Conservation (phyloP, 345 rosid species). For the Pseudoturritis turrita region DNA sequence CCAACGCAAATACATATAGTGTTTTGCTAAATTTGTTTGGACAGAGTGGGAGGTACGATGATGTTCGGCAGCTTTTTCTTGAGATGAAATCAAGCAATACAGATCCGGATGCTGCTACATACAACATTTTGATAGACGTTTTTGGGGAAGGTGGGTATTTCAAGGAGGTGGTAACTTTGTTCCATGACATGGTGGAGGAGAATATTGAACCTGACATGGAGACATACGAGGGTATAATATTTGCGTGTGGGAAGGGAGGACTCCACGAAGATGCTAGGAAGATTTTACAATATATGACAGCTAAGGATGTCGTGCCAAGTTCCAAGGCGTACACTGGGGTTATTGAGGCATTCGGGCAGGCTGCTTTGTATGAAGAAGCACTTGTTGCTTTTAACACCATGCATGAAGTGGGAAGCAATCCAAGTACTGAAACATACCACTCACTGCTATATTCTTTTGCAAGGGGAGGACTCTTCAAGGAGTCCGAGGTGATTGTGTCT, state of each 20-base stretch:
- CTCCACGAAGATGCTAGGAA: conserved; percentile 74
- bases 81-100: conserved; percentile 96
- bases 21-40: conserved; percentile 79
- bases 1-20: conserved; percentile 70
- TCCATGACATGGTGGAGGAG: conserved; percentile 95
- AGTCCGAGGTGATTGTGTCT: conserved; percentile 56
- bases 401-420: conserved; percentile 80
- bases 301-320: conserved; percentile 73
- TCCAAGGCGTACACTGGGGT: conserved; percentile 76
- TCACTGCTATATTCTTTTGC: conserved; percentile 75
- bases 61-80: conserved; percentile 81
- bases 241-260: conserved; percentile 93
- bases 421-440: conserved; percentile 76
- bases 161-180: conserved; percentile 93
- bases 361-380: conserved; percentile 85
- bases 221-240: conserved; percentile 84
- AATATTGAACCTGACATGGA: conserved; percentile 81
- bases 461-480: conserved; percentile 80
- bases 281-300: conserved; percentile 72
- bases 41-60: conserved; percentile 69
- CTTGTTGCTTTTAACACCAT: conserved; percentile 79
- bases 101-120: conserved; percentile 77
- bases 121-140: conserved; percentile 75
- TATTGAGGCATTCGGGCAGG: conserved; percentile 90
- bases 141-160: conserved; percentile 97